Conservation (phyloP, 768 basidiomycete genomes). For the Suillus subluteus region DNA sequence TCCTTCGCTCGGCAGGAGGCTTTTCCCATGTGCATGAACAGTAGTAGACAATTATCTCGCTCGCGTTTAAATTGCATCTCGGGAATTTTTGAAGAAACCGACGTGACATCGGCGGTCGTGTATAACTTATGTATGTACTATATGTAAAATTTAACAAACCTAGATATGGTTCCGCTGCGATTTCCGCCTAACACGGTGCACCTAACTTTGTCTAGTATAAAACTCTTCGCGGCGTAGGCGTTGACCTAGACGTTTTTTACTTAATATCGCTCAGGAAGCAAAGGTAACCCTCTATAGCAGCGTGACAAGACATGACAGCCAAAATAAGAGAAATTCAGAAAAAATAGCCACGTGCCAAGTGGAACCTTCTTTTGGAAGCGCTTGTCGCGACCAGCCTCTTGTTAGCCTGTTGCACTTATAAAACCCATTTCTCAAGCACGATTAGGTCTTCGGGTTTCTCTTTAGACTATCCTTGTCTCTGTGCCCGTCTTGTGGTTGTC, state of each 20-base stretch:
- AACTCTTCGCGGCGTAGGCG: neutral
- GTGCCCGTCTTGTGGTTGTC: constrained; percentile 1
- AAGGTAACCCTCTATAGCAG: neutral
- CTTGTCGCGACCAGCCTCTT: constrained; percentile 26
- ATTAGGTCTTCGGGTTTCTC: constrained; percentile 21
- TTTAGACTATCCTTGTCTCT: constrained; percentile 9
- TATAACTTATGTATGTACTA: neutral
- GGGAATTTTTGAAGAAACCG: constrained; percentile 7
- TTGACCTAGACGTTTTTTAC: neutral
- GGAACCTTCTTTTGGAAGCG: constrained; percentile 28
- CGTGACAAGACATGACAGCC: neutral
- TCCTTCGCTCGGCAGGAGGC: constrained; percentile 1
- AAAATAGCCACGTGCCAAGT: constrained; percentile 2
- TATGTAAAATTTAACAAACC: neutral
- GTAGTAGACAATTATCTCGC: neutral
- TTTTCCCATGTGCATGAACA: constrained; percentile 1
- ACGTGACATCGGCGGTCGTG: neutral
- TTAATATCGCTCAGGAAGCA: constrained; percentile 5
- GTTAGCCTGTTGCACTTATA: constrained; percentile 17
- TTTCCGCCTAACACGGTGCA: neutral
- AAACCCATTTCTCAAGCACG: constrained; percentile 18
- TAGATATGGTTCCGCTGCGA: neutral
- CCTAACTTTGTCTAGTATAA: neutral
- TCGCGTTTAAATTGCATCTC: neutral
- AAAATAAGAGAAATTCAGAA: neutral